These are phyloP conservation scores for Colletotrichum sojae DNA, from an alignment of 2,329 filamentous ascomycete genomes.

Conservation along the genomic window DNA sequence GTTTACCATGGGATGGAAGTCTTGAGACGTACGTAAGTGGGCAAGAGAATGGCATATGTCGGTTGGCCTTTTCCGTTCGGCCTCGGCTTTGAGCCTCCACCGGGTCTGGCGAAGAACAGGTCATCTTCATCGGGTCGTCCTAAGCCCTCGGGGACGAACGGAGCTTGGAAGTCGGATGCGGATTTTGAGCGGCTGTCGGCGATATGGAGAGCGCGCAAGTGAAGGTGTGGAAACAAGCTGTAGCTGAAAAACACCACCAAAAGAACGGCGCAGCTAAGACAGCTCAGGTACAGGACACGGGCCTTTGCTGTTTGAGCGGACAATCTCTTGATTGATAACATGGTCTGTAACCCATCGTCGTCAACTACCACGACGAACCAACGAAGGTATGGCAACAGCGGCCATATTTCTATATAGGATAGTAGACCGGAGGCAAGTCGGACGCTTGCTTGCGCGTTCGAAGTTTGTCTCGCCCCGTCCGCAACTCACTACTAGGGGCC, in stretches of 20 bases:
- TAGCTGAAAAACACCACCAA: slow-evolving; percentile 11
- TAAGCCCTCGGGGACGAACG: background rate
- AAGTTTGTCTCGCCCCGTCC: background rate
- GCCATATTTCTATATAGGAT: slow-evolving; percentile 1
- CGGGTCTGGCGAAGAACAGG: background rate
- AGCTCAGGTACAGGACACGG: slow-evolving; percentile 13
- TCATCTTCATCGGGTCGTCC: background rate
- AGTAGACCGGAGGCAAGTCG: background rate
- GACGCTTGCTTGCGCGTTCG: slow-evolving; percentile 4
- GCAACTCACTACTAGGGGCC: slow-evolving; percentile 1
- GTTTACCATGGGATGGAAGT: no score
- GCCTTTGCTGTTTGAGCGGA: background rate
- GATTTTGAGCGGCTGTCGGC: background rate
- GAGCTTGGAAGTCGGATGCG: background rate
- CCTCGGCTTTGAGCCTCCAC: background rate
- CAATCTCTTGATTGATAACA: slow-evolving; percentile 11
- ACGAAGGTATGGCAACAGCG: background rate
- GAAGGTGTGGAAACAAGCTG: background rate
- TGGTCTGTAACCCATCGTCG: background rate
- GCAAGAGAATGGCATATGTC: slow-evolving; percentile 31
- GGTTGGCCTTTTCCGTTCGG: background rate
- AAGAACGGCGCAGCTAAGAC: slow-evolving; percentile 7
- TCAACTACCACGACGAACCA: no score
- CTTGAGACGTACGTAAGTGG: slow-evolving; percentile 21
- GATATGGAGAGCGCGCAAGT: background rate